phyloP scores from a whole-genome alignment of 2,329 filamentous ascomycete species.

The Neobulgaria alba region DNA sequence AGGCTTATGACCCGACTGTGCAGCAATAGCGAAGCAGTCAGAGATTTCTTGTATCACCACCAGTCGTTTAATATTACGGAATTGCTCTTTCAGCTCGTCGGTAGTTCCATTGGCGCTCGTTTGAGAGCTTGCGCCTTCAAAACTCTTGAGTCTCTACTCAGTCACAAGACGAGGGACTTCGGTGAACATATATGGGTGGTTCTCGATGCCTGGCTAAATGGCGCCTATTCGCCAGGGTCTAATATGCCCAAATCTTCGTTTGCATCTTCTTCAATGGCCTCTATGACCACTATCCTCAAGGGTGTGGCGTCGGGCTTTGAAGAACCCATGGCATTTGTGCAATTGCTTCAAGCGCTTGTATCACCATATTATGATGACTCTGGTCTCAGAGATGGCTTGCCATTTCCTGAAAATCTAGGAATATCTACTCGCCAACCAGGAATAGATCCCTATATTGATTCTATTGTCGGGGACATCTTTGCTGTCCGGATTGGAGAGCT shows the following conservation, averaged over 20 bases:
- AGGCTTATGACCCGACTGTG: constrained; percentile 78
- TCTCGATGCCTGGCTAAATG: constrained; percentile 72
- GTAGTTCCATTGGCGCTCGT: constrained; percentile 65
- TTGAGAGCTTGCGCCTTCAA: constrained; percentile 79
- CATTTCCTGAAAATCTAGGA: constrained; percentile 82
- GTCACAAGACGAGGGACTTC: constrained; percentile 59
- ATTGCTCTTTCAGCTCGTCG: constrained; percentile 70
- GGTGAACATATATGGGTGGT: constrained; percentile 70
- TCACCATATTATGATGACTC: constrained; percentile 53
- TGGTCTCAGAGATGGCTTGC: constrained; percentile 63
- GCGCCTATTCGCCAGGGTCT: constrained; percentile 41
- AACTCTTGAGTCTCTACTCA: constrained; percentile 66
- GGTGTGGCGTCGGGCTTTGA: constrained; percentile 74
- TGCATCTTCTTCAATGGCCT: constrained; percentile 24
- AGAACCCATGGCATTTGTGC: constrained; percentile 75
- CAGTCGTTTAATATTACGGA: constrained; percentile 60
- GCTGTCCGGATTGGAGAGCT: constrained; percentile 48
- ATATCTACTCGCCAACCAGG: constrained; percentile 70
- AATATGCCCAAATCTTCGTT: constrained; percentile 32
- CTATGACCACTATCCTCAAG: constrained; percentile 59
- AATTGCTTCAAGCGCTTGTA: constrained; percentile 65
- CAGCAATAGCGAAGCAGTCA: constrained; percentile 61
- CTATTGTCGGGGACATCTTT: constrained; percentile 73
- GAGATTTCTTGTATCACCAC: constrained; percentile 63
- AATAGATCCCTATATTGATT: constrained; percentile 89